Base-by-base conservation (phyloP, 2,329 filamentous ascomycete species). In the Fonsecaea nubica region DNA sequence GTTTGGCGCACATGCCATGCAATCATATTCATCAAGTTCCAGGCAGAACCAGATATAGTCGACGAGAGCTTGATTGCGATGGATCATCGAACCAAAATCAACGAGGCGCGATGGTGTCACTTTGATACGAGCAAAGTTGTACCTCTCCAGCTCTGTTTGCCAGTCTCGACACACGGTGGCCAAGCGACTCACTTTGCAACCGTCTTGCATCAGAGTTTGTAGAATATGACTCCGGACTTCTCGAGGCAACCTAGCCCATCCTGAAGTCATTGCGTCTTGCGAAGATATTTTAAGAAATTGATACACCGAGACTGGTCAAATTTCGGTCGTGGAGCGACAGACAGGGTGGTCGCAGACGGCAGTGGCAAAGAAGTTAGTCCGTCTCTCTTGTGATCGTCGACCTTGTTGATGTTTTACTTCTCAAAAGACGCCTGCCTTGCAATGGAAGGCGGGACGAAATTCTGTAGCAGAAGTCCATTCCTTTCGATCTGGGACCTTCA, bases 131-230 rank as follows among this genome's bases (percentile, higher is more conserved):
- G 59, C 59, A 33, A 62, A 62, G 18, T 54, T 62, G 33, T 55
- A n/a, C 33, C 32, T 54, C 59, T 62, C 59, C 13, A 62, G 15
- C 48, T 38, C 59, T 55, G 59, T 40, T 42, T 62, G 59, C 59
- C 59, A 62, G 18, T 62, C 59, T 54, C 59, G 59, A 55, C 48
- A 62, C 15, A 62, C 59, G 18, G 59, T 40, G 48, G 59, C 59
- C 9, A 62, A 55, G 33, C 33, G 59, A 55, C 48, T 35, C 33
- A 54, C 33, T 40, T 4, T 25, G 33, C 59, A 40, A 42, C 59
- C 50, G 42, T 55, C 48, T 55, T 42, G 32, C 25, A 32, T 25
- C 48, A 62, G 48, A 52, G 15, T 35, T 32, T 42, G 48, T 55
- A 62, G 48, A 42, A 62, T 55, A 52, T 38, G 35, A 13, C 2